Evolutionary conservation across 257 asterid genomes (phyloP), one percentile per base, ranked within the genome.

Genomic region (Cynanchum wilfordii): DNA sequence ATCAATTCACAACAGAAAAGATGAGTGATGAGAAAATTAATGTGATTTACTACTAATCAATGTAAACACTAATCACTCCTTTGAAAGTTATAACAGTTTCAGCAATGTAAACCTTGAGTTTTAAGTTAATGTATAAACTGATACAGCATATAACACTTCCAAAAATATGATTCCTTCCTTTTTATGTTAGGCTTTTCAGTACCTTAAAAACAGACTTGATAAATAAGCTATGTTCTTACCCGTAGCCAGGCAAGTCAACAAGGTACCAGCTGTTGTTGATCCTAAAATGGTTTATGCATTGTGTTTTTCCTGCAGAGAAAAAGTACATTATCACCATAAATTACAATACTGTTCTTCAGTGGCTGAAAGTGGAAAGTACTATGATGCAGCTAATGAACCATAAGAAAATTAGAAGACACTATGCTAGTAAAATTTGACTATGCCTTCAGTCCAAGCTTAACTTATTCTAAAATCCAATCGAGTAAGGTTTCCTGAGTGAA

Each of bases 171-270:
- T 68, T 29, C 33, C 36, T 36, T 10, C 42, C 9, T 52, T 25
- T 19, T 65, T 9, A 27, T 25, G 6, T 3, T 74, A 64, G 54
- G 59, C 30, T 24, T 19, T 11, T 27, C 0, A 63, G 57, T 7
- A 24, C 45, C 8, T n/a, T 24, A 70, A 42, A n/a, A 70, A 42
- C 12, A 55, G 29, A 55, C 27, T 19, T 0, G 33, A 67, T 38
- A 51, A 7, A n/a, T 16, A 50, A 56, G 19, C 50, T 38, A 36
- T 64, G 69, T 64, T 64, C 67, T 58, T 89, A 94, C 97, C 99
- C 99, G 72, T 92, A 95, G 75, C 99, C 98, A n/a, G 99, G 98
- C 81, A 95, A 87, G 83, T 95, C 99, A 74, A 90, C 99, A 66
- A 95, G 90, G 82, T 92, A 87, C 98, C 98, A 95, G 88, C 91